phyloP scores from a whole-genome alignment of 768 basidiomycete species.

The Coprinopsis strossmayeri region DNA sequence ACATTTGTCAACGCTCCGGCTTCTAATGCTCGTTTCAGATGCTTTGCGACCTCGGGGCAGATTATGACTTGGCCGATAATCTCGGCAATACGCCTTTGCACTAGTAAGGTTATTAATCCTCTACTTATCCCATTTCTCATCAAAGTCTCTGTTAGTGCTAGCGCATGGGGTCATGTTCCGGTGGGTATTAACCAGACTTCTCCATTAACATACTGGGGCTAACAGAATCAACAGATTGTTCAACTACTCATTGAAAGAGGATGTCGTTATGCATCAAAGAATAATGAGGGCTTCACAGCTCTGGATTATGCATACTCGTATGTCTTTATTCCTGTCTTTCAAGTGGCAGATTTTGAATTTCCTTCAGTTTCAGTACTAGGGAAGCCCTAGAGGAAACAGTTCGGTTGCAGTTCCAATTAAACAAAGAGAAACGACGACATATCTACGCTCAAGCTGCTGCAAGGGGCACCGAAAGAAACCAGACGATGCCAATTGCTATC shows the following conservation, averaged over 20 bases:
- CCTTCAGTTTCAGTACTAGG: constrained; percentile 57
- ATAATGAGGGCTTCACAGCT: constrained; percentile 88
- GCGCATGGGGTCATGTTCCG: constrained; percentile 80
- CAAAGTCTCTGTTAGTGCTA: constrained; percentile 48
- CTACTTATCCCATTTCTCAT: constrained; percentile 6
- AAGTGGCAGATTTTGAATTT: background rate
- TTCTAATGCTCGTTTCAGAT: constrained; percentile 45
- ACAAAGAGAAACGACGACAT: constrained; percentile 66
- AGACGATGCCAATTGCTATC: constrained; percentile 31
- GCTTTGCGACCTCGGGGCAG: constrained; percentile 87
- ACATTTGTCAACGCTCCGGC: background rate
- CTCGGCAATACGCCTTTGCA: constrained; percentile 91
- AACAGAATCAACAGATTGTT: constrained; percentile 53
- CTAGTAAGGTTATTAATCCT: constrained; percentile 53
- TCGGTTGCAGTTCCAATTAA: constrained; percentile 69
- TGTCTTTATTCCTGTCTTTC: constrained; percentile 19
- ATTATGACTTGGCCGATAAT: constrained; percentile 84
- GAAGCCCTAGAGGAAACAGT: constrained; percentile 80
- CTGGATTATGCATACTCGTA: constrained; percentile 91
- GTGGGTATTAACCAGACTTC: constrained; percentile 35
- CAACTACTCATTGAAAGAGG: constrained; percentile 86
- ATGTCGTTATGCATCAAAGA: constrained; percentile 75
- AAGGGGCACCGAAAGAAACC: constrained; percentile 57
- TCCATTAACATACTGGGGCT: background rate
- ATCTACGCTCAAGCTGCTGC: constrained; percentile 71